Evolutionary conservation across 2,329 filamentous ascomycete species (phyloP).

Genomic region (Delphinella strobiligena): DNA sequence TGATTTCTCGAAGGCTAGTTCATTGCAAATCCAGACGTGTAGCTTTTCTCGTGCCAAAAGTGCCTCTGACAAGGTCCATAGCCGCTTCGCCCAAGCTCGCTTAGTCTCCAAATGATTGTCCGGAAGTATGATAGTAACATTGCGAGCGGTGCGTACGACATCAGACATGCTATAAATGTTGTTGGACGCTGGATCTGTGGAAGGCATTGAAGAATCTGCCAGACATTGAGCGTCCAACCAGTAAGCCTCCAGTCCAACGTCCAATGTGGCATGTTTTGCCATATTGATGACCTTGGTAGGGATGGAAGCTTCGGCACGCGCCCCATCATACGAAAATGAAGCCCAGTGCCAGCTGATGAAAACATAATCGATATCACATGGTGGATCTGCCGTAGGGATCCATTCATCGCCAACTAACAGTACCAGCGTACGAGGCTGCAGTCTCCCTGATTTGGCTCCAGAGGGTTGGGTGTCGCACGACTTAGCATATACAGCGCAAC

Average conservation of each 20-base stretch:
- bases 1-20: not conserved
- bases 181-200: not conserved
- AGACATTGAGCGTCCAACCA: constrained; percentile 1
- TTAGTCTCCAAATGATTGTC: not conserved
- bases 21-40: not conserved
- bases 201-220: not conserved
- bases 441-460: too few relatives aligned
- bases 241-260: constrained; percentile 2
- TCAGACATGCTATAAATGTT: not conserved
- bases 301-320: not conserved
- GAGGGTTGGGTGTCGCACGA: too few relatives aligned
- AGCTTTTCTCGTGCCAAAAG: not conserved
- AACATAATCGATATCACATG: not conserved
- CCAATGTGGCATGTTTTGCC: not conserved
- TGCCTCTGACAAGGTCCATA: constrained; percentile 1
- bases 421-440: too few relatives aligned
- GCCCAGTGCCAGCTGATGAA: constrained; percentile 5
- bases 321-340: not conserved
- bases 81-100: not conserved
- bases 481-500: too few relatives aligned
- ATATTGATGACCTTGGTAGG: not conserved
- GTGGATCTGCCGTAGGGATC: constrained; percentile 1
- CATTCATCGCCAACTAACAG: constrained; percentile 1
- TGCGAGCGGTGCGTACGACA: not conserved
- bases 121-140: constrained; percentile 1